Base-by-base conservation (phyloP, 139 green algal species). In the Auxenochlorella protothecoides region DNA sequence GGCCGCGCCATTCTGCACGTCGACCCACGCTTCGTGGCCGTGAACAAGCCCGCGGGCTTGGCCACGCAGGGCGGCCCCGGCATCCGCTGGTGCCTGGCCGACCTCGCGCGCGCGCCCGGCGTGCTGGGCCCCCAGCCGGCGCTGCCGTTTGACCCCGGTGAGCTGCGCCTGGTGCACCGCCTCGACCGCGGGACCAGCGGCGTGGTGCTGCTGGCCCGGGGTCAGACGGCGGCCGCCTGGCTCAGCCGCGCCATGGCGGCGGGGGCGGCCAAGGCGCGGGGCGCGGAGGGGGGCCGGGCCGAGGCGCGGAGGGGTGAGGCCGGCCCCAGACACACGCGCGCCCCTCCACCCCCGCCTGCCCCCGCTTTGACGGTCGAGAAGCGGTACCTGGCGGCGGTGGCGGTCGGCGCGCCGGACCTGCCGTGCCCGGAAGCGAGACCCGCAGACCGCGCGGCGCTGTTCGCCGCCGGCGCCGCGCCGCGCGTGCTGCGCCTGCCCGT, bases 11-110 rank as follows among this genome's bases (percentile, higher is more conserved):
- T 88, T 27, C 67, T 88, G 67, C 59, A 81, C 69, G 3, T 52
- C 8, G 72, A 83, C 60, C 3, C 44, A 4, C 79, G 88, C 6
- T 69, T 89, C 59, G 57, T 91, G 5, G 82, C 88, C 53, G 5
- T 92, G 0, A 83, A 92, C 81, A 92, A 92, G 76, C 87, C 87
- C 10, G 68, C 83, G 27, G 84, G 86, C 12, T 65, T 92, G 57
- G 63, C 80, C 14, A 76, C 85, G 56, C 86, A 91, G 62, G 86
- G 77, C 15, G 78, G 83, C 8, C 54, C 15, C 52, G 68, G 63
- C 13, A 65, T 69, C 66, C 44, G 15, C 13, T 4, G 52, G 8
- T 80, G 61, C 3, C 52, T 89, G 64, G 78, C 89, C 16, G 59
- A 63, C 5, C 27, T 81, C 6, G 66, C 27, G 27, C 27, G 27